phyloP scores from a whole-genome alignment of 2,329 filamentous ascomycete genomes.

The Penicillium sumatraense region DNA sequence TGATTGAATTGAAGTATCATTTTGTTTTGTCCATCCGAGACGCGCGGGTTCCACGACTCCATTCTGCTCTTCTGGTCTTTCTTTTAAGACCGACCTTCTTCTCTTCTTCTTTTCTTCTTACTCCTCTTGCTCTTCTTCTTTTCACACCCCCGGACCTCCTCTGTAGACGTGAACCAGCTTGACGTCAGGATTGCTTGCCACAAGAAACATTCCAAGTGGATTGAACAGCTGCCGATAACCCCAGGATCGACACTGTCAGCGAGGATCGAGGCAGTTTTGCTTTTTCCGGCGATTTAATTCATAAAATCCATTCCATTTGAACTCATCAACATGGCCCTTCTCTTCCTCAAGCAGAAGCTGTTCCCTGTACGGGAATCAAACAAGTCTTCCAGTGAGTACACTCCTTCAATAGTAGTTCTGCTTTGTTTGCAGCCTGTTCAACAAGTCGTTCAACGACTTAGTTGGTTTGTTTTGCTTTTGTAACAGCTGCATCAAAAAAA shows the following conservation, averaged over 20 bases:
- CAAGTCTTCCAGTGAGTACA: constrained; percentile 14
- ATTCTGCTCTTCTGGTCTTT: background rate
- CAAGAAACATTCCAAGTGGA: too few relatives aligned
- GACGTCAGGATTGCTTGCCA: background rate
- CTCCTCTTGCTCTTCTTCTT: background rate
- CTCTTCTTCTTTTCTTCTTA: background rate
- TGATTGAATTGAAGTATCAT: background rate
- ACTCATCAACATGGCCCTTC: constrained; percentile 38
- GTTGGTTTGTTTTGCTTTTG: too few relatives aligned
- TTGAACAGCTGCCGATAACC: background rate
- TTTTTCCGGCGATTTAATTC: constrained; percentile 4
- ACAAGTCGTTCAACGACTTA: too few relatives aligned
- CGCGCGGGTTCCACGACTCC: constrained; percentile 5
- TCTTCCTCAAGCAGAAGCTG: constrained; percentile 44
- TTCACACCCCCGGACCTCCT: background rate
- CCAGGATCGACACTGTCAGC: background rate
- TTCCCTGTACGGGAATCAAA: constrained; percentile 33
- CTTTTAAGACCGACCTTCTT: background rate
- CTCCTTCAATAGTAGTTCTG: background rate
- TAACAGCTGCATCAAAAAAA: background rate
- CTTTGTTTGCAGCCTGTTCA: too few relatives aligned
- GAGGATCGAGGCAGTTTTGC: background rate
- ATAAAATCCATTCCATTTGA: too few relatives aligned
- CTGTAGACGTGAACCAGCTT: background rate
- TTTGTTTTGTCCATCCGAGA: background rate